phyloP scores from a whole-genome alignment of 257 asterid species.

The Solanum dulcamara region DNA sequence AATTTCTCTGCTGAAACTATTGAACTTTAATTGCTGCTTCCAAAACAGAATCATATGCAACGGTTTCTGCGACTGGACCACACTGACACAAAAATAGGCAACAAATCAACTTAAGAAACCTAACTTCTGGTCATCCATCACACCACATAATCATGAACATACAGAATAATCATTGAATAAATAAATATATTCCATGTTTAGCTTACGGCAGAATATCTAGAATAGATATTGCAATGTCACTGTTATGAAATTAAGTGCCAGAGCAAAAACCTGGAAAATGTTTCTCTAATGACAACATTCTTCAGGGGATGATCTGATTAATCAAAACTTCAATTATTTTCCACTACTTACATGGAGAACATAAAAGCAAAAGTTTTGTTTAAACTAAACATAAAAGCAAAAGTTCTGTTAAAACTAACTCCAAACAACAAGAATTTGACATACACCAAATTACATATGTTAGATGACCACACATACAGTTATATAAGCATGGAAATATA shows the following conservation, averaged over 20 bases:
- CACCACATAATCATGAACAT: not conserved
- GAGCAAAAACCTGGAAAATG: not conserved
- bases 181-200: not conserved
- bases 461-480: not conserved
- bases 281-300: not conserved
- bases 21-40: constrained; percentile 90
- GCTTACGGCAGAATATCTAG: not conserved
- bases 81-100: constrained; percentile 28
- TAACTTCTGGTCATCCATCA: not conserved
- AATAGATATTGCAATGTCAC: not conserved
- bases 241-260: not conserved
- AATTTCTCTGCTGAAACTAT: constrained; percentile 69
- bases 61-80: constrained; percentile 79
- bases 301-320: not conserved
- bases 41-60: constrained; percentile 78
- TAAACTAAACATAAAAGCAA: too few species aligned
- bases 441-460: not conserved
- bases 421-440: not conserved
- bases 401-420: not conserved
- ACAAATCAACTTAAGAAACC: not conserved
- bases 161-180: not conserved
- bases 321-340: not conserved
- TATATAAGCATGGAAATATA: not conserved
- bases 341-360: not conserved
- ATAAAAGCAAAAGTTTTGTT: too few species aligned